phyloP scores from a whole-genome alignment of 192 early-diverging fungal species.

The Backusella luteola region DNA sequence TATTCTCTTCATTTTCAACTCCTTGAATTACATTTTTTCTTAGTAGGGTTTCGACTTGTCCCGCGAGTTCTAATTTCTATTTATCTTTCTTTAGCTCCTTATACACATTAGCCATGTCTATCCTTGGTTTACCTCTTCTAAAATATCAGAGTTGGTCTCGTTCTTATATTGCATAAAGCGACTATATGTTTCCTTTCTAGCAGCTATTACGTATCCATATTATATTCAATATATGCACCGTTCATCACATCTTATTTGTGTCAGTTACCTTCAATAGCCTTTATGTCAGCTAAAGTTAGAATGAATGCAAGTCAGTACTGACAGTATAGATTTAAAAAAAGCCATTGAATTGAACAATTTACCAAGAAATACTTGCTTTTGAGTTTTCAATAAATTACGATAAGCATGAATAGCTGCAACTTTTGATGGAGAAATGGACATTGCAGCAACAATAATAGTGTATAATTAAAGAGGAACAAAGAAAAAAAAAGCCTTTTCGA shows the following conservation, averaged over 20 bases:
- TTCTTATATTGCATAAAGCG: conserved; percentile 30
- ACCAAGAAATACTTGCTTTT: conserved; percentile 30
- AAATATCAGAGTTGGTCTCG: conserved; percentile 26
- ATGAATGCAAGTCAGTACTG: background rate
- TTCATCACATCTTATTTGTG: background rate
- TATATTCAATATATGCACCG: background rate
- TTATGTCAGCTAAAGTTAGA: conserved; percentile 12
- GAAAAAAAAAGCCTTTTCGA: background rate
- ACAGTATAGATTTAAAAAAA: background rate
- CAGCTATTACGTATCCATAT: conserved; percentile 10
- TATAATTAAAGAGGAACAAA: background rate
- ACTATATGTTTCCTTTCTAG: conserved; percentile 25
- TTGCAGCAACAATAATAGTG: background rate
- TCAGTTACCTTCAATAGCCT: conserved; percentile 20
- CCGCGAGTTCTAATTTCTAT: conserved; percentile 31
- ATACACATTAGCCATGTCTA: no score
- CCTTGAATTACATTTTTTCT: conserved; percentile 30
- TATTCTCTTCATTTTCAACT: conserved; percentile 17
- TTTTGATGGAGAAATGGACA: conserved; percentile 22
- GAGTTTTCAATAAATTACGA: conserved; percentile 27
- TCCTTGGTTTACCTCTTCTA: conserved; percentile 25
- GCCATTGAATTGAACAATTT: background rate
- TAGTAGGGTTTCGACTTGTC: conserved; percentile 27
- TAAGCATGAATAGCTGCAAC: conserved; percentile 30
- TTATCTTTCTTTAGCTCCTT: background rate